Evolutionary conservation across 164 flowering plant species (phyloP).

Genomic region (Berberis vulgaris): DNA sequence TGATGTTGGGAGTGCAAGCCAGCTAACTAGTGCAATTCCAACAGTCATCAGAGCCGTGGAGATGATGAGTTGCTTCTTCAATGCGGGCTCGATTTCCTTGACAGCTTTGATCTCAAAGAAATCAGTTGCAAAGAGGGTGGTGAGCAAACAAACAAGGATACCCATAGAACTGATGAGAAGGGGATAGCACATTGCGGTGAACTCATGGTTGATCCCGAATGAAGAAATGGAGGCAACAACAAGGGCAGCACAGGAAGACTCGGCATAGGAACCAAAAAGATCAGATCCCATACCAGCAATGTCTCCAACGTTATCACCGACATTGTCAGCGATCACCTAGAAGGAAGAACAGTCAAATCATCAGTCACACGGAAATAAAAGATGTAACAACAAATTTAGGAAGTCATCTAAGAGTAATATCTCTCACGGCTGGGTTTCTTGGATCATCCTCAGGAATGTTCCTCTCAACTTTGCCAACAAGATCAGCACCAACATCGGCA

Average conservation of each 20-base stretch:
- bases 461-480: slow-evolving; percentile 87
- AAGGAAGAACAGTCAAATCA: slow-evolving; percentile 1
- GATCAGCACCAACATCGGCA: slow-evolving; percentile 94
- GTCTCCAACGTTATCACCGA: slow-evolving; percentile 64
- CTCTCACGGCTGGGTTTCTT: slow-evolving; percentile 73
- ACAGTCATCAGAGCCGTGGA: slow-evolving; percentile 47
- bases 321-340: slow-evolving; percentile 86
- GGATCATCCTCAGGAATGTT: slow-evolving; percentile 91
- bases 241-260: slow-evolving; percentile 52
- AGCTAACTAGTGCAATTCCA: slow-evolving; percentile 39
- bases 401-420: neutral
- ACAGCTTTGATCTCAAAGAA: slow-evolving; percentile 44
- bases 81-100: slow-evolving; percentile 44
- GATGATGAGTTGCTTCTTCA: slow-evolving; percentile 43
- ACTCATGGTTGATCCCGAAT: slow-evolving; percentile 43
- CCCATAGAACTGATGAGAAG: slow-evolving; percentile 46
- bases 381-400: neutral
- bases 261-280: slow-evolving; percentile 54
- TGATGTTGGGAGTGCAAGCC: slow-evolving; percentile 41
- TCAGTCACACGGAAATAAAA: neutral
- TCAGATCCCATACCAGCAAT: slow-evolving; percentile 64
- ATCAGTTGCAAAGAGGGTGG: slow-evolving; percentile 55
- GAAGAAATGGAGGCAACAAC: slow-evolving; percentile 56
- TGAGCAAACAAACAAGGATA: slow-evolving; percentile 43
- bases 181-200: slow-evolving; percentile 40